These are phyloP conservation scores for Debaryomycetaceae sp. DNA, from an alignment of 1,139 yeast species.

Conservation along the genomic window DNA sequence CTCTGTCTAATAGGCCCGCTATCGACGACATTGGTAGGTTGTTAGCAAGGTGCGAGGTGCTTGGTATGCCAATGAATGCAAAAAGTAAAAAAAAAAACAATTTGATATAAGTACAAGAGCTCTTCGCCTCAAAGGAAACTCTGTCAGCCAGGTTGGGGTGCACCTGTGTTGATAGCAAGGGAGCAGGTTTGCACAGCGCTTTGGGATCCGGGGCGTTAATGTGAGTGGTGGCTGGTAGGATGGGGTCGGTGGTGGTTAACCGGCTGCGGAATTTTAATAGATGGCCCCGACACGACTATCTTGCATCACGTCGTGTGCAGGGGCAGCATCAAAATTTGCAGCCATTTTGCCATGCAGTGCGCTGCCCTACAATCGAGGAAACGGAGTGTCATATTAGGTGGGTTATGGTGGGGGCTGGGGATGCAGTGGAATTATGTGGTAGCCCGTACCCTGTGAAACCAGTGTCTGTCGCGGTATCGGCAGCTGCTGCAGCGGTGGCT, in stretches of 20 bases:
- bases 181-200: no score
- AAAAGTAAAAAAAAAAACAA: background rate
- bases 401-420: conserved; percentile 7
- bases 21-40: conserved; percentile 5
- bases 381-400: conserved; percentile 5
- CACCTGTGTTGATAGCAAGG: no score
- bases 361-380: conserved; percentile 1
- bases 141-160: no score
- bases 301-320: conserved; percentile 5
- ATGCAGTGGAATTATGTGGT: conserved; percentile 1
- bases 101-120: background rate
- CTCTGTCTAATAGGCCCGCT: conserved; percentile 8
- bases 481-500: conserved; percentile 7
- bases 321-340: conserved; percentile 5
- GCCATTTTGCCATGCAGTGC: conserved; percentile 4
- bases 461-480: conserved; percentile 1
- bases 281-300: conserved; percentile 1
- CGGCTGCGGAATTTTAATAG: conserved; percentile 2
- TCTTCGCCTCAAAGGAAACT: background rate
- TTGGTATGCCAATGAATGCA: background rate
- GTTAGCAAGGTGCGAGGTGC: background rate
- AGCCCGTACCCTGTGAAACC: no score
- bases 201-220: conserved; percentile 1
- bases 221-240: background rate
- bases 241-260: background rate